Evolutionary conservation across 1,284 basidiomycete species (phyloP), one percentile per base, ranked within the genome.

Genomic region (Austroboletus olivaceoglutinosus): DNA sequence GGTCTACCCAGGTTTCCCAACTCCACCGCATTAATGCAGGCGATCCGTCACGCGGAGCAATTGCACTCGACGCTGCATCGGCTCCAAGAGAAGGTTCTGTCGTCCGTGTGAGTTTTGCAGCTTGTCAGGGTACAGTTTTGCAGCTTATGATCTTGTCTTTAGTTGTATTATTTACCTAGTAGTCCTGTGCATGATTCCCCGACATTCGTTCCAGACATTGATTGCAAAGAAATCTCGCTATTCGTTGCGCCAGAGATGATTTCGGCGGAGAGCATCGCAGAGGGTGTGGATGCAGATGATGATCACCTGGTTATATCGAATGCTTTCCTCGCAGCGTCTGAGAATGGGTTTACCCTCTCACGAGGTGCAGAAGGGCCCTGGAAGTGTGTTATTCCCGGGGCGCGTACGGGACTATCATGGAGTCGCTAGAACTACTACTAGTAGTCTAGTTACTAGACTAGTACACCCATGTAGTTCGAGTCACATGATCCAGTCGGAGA

Each of bases 21-120:
- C 69, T 85, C 19, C 80, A 79, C 58, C 73, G 68, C 49, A 86
- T 94, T 55, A 81, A 80, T 15, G 86, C 88, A 0, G 92, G 92
- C 1, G 91, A 91, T 65, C 91, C 89, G 0, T 83, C 82, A 21
- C 76, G 88, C 10, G 92, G 92, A 0, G 81, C 82, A 0, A 73
- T 94, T 16, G 82, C 88, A 0, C 72, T 94, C 2, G 85, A 88
- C 31, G 77, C 81, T 16, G 75, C 81, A 33, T 74, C 74, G 23
- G 81, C 88, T 4, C 82, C 89, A 0, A 59, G 63, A 1, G 65
- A 71, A 2, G 87, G 86, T 4, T 72, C 81, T 15, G 61, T 63
- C 2, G 81, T 91, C n/a, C 81, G 85, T 71, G 89, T 87, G 56
- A 52, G 74, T 49, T 34, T 21, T 25, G 49, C 30, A 3, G 5